Conservation (phyloP, 257 asterid species). For the Solanum chilense region DNA sequence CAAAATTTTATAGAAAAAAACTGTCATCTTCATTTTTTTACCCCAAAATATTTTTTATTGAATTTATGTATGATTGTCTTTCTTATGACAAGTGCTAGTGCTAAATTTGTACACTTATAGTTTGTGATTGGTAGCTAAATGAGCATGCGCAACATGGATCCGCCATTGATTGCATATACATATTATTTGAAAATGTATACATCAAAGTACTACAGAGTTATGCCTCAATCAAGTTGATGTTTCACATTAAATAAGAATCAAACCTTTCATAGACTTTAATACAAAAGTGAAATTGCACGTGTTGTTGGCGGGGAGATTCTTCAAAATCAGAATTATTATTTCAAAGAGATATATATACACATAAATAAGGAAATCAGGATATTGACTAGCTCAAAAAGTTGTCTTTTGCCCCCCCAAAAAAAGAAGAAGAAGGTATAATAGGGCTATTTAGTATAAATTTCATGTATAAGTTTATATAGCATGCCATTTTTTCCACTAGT, state of each 20-base stretch:
- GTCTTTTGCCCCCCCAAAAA: not conserved
- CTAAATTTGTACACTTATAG: no score
- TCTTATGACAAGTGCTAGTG: no score
- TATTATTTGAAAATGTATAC: not conserved
- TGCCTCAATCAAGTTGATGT: not conserved
- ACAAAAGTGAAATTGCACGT: not conserved
- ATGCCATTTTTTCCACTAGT: not conserved
- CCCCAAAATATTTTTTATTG: no score
- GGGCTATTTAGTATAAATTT: not conserved
- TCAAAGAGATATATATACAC: not conserved
- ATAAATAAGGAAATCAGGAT: not conserved
- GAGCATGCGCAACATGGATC: no score
- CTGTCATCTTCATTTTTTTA: no score
- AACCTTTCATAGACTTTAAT: not conserved
- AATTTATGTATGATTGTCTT: no score
- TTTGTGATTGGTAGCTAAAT: no score
- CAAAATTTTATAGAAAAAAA: no score
- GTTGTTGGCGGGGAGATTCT: not conserved
- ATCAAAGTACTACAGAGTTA: not conserved
- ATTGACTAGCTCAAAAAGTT: not conserved
- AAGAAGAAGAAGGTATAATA: not conserved
- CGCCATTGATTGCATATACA: not conserved
- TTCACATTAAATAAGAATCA: not conserved
- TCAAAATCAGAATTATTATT: not conserved
- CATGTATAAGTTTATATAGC: not conserved